Percentiles rank a stretch among this genome's conserved stretches.
Conservation (phyloP, 192 early-diverging fungal species). For the Coemansia sp. region DNA sequence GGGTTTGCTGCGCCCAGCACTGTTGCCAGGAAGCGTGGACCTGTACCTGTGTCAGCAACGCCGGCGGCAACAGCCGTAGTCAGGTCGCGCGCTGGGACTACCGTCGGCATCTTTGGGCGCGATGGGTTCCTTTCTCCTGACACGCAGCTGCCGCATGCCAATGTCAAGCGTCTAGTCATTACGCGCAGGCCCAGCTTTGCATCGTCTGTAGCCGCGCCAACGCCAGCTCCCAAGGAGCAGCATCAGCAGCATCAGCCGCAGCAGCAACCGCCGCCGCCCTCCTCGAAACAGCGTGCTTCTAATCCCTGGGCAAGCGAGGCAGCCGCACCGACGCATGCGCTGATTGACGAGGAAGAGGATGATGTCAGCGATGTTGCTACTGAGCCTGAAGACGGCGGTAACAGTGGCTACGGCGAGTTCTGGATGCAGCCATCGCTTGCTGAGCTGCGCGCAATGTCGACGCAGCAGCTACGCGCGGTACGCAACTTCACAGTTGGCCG, state of each 20-base stretch:
- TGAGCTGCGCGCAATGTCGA: conserved; percentile 66
- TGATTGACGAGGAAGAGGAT: conserved; percentile 4
- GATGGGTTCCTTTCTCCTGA: conserved; percentile 63
- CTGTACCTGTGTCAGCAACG: conserved; percentile 17
- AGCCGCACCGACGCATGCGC: background rate
- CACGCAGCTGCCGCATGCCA: conserved; percentile 68
- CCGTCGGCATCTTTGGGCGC: conserved; percentile 35
- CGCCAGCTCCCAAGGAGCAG: conserved; percentile 11
- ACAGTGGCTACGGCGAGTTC: conserved; percentile 52
- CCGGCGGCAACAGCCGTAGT: background rate
- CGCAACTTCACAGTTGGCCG: conserved; percentile 73
- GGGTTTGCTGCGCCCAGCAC: conserved; percentile 60
- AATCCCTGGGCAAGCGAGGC: conserved; percentile 4
- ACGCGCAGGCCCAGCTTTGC: conserved; percentile 47
- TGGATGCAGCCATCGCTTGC: conserved; percentile 73
- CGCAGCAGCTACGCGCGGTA: conserved; percentile 67
- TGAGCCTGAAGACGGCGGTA: conserved; percentile 27
- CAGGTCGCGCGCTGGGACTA: background rate
- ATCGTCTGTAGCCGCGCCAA: background rate
- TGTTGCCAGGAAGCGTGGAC: conserved; percentile 26
- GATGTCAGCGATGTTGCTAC: conserved; percentile 3
- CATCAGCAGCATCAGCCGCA: background rate
- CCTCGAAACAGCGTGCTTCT: conserved; percentile 23
- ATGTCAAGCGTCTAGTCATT: conserved; percentile 70
- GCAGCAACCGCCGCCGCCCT: background rate